Conservation (phyloP, 2,329 filamentous ascomycete genomes). For the Dactylellina drechsleri region DNA sequence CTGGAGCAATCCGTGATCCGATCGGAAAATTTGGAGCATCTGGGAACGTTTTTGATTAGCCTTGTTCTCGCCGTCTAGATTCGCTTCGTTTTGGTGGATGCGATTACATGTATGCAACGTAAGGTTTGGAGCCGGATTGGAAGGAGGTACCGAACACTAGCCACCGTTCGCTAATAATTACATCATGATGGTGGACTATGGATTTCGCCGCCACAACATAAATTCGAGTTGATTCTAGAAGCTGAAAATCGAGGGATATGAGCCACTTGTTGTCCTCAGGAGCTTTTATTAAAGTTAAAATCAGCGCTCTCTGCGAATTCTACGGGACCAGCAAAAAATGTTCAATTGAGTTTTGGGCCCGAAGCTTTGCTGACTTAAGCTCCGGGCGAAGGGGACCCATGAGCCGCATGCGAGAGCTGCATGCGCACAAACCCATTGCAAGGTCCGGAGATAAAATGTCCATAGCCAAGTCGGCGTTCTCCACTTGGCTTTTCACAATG, state of each 20-base stretch:
- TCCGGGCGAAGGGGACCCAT: too few relatives aligned
- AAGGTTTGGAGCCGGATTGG: not conserved
- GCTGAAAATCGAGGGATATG: not conserved
- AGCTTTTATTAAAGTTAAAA: too few relatives aligned
- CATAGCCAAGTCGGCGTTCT: too few relatives aligned
- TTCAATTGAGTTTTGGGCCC: too few relatives aligned
- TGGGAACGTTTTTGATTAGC: not conserved
- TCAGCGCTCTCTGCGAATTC: too few relatives aligned
- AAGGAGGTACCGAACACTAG: conserved; percentile 12
- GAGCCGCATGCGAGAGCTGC: not conserved
- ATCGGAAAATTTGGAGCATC: conserved; percentile 3
- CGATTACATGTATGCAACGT: not conserved
- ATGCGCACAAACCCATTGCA: not conserved
- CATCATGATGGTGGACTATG: not conserved
- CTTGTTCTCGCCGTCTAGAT: too few relatives aligned
- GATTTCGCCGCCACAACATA: conserved; percentile 1
- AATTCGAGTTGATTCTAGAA: not conserved
- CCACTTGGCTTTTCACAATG: too few relatives aligned
- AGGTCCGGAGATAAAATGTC: too few relatives aligned
- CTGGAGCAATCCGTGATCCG: conserved; percentile 2
- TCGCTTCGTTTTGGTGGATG: too few relatives aligned
- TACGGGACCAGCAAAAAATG: too few relatives aligned
- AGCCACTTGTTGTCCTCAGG: not conserved
- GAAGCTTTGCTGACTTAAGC: too few relatives aligned
- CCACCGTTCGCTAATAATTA: conserved; percentile 18